Conservation (phyloP, 2,329 filamentous ascomycete genomes). For the Diplodia intermedia region DNA sequence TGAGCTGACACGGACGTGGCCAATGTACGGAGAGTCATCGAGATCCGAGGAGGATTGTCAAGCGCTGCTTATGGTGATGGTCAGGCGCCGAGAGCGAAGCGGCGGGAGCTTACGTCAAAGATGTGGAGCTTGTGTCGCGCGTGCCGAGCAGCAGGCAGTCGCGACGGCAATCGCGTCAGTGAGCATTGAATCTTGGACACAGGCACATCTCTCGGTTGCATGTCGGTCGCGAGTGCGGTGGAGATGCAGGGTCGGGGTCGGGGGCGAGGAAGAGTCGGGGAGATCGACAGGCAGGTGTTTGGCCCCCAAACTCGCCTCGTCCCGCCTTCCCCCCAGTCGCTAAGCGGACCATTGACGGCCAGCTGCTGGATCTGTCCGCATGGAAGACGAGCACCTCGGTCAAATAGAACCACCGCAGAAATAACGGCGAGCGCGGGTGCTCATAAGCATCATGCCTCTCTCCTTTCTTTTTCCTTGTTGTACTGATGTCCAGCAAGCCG, state of each 20-base stretch:
- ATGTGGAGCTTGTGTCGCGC: conserved; percentile 17
- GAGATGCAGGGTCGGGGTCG: not conserved
- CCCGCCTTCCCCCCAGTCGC: conserved; percentile 12
- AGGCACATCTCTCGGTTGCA: not conserved
- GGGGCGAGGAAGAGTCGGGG: not conserved
- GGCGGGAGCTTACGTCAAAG: conserved; percentile 18
- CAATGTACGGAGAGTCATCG: not conserved
- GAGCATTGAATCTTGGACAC: not conserved
- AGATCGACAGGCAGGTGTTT: not conserved
- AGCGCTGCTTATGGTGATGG: conserved; percentile 14
- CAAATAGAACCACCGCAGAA: conserved; percentile 25
- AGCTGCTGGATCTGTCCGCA: conserved; percentile 11
- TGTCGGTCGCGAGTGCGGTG: not conserved
- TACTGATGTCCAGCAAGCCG: conserved; percentile 23
- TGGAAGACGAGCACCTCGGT: conserved; percentile 19
- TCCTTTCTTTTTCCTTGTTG: conserved; percentile 5
- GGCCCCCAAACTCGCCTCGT: conserved; percentile 8
- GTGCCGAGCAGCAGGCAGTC: not conserved
- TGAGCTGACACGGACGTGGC: conserved; percentile 15
- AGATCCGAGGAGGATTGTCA: not conserved
- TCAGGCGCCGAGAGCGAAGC: not conserved
- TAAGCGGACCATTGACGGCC: conserved; percentile 4
- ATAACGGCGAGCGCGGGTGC: conserved; percentile 8
- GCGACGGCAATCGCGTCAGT: not conserved
- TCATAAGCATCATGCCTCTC: conserved; percentile 5